Conservation (phyloP, 140 eudicot species). For the Erigeron philadelphicus region DNA sequence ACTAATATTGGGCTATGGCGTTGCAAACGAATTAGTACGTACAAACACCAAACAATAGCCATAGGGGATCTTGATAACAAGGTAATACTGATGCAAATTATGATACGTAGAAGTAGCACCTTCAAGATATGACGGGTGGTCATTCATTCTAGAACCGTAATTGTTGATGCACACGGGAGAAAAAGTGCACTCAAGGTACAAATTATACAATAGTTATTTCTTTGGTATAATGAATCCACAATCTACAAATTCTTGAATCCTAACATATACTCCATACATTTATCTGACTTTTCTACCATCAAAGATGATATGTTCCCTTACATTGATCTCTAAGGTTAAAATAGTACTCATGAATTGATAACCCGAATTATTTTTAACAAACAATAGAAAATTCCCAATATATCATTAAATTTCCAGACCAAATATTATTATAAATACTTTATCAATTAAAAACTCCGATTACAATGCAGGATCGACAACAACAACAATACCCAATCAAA, state of each 20-base stretch:
- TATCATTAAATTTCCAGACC: no score
- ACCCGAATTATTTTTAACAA: no score
- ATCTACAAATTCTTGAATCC: background rate
- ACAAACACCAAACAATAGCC: background rate
- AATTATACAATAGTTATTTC: background rate
- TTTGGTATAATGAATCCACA: background rate
- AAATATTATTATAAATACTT: no score
- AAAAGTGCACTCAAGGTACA: background rate
- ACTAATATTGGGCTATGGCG: background rate
- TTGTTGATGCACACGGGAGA: background rate
- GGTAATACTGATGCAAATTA: background rate
- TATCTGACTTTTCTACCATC: background rate
- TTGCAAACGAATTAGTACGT: background rate
- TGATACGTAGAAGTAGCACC: background rate
- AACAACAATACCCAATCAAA: no score
- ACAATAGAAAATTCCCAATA: no score
- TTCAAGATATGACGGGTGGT: background rate
- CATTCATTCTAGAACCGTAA: background rate
- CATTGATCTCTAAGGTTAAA: no score
- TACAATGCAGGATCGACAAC: no score
- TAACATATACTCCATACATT: background rate
- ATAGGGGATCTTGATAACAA: no score
- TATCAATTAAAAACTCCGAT: no score
- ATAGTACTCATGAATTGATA: no score
- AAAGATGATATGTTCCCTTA: no score